Conservation (phyloP, 345 rosid genomes). For the Populus tremula region DNA sequence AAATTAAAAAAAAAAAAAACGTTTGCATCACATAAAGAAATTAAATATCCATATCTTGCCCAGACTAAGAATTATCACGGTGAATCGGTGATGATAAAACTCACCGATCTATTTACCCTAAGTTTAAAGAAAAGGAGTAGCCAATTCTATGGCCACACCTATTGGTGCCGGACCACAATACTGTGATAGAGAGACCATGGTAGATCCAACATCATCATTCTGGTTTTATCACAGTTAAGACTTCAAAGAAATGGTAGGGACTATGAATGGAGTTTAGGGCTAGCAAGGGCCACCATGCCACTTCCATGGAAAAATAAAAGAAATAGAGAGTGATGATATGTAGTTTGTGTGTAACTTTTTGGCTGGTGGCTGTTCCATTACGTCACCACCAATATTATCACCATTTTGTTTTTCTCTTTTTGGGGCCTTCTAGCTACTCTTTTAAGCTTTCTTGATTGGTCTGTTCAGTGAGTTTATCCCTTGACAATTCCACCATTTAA, state of each 20-base stretch:
- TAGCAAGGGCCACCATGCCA: constrained; percentile 35
- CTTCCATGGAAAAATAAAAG: constrained; percentile 9
- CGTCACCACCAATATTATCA: constrained; percentile 35
- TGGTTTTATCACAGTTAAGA: constrained; percentile 29
- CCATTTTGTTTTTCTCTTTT: constrained; percentile 3
- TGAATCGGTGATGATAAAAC: constrained; percentile 12
- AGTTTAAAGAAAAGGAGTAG: not conserved
- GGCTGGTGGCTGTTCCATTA: constrained; percentile 48
- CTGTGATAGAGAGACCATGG: constrained; percentile 3
- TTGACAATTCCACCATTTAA: constrained; percentile 15
- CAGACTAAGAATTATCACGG: constrained; percentile 7
- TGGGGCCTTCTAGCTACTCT: constrained; percentile 21
- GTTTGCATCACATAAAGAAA: constrained; percentile 5
- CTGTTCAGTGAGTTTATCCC: constrained; percentile 26
- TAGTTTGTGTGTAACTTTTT: constrained; percentile 15
- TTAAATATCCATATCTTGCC: not conserved
- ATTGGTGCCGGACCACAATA: constrained; percentile 18
- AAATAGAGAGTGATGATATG: not conserved
- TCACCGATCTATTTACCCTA: constrained; percentile 7
- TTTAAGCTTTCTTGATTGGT: constrained; percentile 25
- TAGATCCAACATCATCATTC: constrained; percentile 45
- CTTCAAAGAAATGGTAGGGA: constrained; percentile 38
- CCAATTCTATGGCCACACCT: constrained; percentile 8
- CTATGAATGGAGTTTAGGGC: constrained; percentile 37
- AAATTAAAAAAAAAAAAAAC: not conserved